These are phyloP conservation scores for Gynandropsis gynandra DNA, from an alignment of 345 rosid species.

Conservation along the genomic window DNA sequence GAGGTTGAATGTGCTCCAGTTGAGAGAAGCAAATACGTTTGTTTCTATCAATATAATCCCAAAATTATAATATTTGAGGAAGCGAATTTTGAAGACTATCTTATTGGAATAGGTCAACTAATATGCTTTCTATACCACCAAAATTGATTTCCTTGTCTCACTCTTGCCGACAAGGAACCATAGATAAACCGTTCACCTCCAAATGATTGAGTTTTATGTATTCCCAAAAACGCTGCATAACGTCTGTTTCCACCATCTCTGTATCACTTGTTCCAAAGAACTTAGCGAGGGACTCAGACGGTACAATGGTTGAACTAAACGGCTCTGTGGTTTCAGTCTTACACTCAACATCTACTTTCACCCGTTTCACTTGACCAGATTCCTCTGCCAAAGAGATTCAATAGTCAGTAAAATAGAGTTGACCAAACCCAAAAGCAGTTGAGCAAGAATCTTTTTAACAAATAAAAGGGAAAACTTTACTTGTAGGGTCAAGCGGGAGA, in stretches of 20 bases:
- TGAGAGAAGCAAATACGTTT: too few species aligned
- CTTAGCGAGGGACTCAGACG: constrained; percentile 78
- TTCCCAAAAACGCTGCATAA: constrained; percentile 62
- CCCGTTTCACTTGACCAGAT: constrained; percentile 61
- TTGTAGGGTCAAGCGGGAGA: constrained; percentile 69
- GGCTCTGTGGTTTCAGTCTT: constrained; percentile 40
- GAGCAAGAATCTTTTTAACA: background rate
- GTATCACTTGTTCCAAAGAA: constrained; percentile 60
- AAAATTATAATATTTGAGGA: too few species aligned
- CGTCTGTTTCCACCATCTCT: constrained; percentile 57
- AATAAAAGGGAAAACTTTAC: constrained; percentile 30
- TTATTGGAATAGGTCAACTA: too few species aligned
- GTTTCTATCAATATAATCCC: too few species aligned
- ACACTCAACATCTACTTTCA: constrained; percentile 53
- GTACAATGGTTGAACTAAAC: constrained; percentile 33
- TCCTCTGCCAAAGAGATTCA: constrained; percentile 46
- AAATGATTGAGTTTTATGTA: constrained; percentile 56
- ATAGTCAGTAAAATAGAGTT: constrained; percentile 14
- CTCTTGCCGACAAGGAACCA: background rate
- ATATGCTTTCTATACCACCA: too few species aligned
- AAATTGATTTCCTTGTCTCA: too few species aligned
- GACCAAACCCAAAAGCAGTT: constrained; percentile 4
- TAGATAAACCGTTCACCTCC: constrained; percentile 43
- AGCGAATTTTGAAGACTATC: too few species aligned
- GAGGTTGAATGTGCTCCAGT: too few species aligned